phyloP scores from a whole-genome alignment of 495 filamentous ascomycete species.

The Tetracladium marchalianum region DNA sequence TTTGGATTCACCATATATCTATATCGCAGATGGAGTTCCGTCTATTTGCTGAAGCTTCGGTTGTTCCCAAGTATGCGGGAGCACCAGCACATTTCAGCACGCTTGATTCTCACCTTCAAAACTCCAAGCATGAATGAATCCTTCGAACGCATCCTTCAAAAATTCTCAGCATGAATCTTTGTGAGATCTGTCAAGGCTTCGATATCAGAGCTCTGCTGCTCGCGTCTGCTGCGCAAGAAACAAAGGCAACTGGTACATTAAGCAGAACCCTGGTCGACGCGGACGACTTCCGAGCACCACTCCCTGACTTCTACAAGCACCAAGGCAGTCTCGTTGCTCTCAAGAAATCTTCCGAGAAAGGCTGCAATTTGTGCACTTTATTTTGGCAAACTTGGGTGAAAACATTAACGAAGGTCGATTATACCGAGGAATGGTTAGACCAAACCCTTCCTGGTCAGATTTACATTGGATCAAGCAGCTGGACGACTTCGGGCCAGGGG shows the following conservation, averaged over 20 bases:
- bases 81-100: too few species aligned
- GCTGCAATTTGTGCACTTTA: conserved; percentile 14
- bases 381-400: conserved; percentile 17
- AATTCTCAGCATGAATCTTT: conserved; percentile 7
- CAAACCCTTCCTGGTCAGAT: conserved; percentile 9
- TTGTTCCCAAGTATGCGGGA: too few species aligned
- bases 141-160: too few species aligned
- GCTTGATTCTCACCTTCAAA: too few species aligned
- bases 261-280: conserved; percentile 10
- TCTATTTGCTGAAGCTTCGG: too few species aligned
- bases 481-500: conserved; percentile 15
- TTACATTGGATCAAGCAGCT: conserved; percentile 13
- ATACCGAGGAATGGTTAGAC: conserved; percentile 9
- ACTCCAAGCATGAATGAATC: too few species aligned
- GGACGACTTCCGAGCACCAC: conserved; percentile 12
- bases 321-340: conserved; percentile 10
- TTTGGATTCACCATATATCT: too few species aligned
- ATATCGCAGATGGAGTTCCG: too few species aligned
- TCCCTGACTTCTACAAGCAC: conserved; percentile 15
- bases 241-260: conserved; percentile 6
- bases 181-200: conserved; percentile 13
- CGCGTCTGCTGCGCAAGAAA: conserved; percentile 11
- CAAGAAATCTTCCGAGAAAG: conserved; percentile 5
- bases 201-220: conserved; percentile 14
- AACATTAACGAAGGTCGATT: conserved; percentile 11